Conservation (phyloP, 2,329 filamentous ascomycete species). For the Colletotrichum trifolii region DNA sequence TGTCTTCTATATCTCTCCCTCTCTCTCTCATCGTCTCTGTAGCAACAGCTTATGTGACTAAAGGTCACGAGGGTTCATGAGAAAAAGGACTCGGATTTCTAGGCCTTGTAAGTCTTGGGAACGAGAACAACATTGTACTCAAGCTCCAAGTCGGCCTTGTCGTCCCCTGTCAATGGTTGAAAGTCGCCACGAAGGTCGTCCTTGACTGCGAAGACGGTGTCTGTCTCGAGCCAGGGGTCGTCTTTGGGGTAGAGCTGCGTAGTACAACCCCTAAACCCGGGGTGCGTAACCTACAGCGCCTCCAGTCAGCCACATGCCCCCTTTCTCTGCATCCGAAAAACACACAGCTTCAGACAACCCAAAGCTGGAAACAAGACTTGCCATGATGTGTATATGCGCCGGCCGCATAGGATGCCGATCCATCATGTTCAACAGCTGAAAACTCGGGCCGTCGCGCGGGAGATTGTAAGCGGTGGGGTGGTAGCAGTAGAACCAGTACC, state of each 20-base stretch:
- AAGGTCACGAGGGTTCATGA: too few relatives aligned
- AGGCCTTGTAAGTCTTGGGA: conserved; percentile 58
- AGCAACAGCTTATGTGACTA: too few relatives aligned
- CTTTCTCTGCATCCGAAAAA: neutral
- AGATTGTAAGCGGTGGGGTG: conserved; percentile 79
- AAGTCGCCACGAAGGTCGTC: conserved; percentile 63
- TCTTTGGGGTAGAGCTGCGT: conserved; percentile 81
- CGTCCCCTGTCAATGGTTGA: conserved; percentile 54
- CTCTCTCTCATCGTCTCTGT: too few relatives aligned
- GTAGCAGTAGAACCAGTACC: conserved; percentile 80
- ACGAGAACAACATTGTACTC: conserved; percentile 57
- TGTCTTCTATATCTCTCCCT: too few relatives aligned
- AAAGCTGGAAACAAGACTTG: conserved; percentile 37
- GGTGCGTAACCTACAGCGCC: conserved; percentile 61
- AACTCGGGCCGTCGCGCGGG: conserved; percentile 68
- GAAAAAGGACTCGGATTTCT: conserved; percentile 29
- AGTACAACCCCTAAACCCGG: conserved; percentile 76
- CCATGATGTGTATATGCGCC: conserved; percentile 64
- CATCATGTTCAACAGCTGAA: conserved; percentile 56
- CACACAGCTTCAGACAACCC: neutral
- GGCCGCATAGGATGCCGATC: conserved; percentile 61
- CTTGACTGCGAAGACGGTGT: conserved; percentile 65
- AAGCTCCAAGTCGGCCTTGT: conserved; percentile 50
- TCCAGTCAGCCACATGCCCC: conserved; percentile 33
- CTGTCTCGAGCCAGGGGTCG: conserved; percentile 69